These are phyloP conservation scores for Clitoria ternatea DNA, from an alignment of 306 rosid genomes.

Conservation along the genomic window DNA sequence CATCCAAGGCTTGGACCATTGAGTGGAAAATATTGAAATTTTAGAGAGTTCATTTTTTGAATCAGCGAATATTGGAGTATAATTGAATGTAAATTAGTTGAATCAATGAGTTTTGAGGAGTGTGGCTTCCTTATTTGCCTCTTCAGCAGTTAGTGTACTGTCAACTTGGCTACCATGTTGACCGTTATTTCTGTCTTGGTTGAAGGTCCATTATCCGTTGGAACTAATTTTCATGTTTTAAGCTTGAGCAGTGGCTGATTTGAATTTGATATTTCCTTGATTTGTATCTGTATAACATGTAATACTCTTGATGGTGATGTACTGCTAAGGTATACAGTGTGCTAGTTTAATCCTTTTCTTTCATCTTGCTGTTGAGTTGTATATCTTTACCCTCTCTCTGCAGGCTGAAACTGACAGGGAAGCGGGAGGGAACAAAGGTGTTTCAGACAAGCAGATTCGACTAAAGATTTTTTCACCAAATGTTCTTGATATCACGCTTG, in stretches of 20 bases:
- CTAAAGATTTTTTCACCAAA: slow-evolving; percentile 93
- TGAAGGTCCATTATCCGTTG: not conserved
- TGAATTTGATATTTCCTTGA: not conserved
- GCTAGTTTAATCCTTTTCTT: not conserved
- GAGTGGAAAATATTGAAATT: not conserved
- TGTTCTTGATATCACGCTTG: slow-evolving; percentile 96
- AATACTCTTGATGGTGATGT: not conserved
- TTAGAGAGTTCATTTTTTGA: not conserved
- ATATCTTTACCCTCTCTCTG: not conserved
- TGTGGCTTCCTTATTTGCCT: not conserved
- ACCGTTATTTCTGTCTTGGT: not conserved
- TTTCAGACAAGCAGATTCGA: slow-evolving; percentile 97
- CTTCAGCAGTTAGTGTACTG: not conserved
- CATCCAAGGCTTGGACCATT: not conserved
- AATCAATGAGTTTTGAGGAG: slow-evolving; percentile 12
- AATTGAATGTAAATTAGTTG: slow-evolving; percentile 1
- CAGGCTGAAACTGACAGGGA: slow-evolving; percentile 97
- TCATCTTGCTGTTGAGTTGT: not conserved
- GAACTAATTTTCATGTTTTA: slow-evolving; percentile 3
- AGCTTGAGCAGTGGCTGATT: not conserved
- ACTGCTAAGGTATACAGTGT: not conserved
- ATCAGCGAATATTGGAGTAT: not conserved
- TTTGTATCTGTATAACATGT: slow-evolving; percentile 2
- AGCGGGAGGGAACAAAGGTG: slow-evolving; percentile 97
- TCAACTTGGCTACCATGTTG: not conserved